phyloP scores from a whole-genome alignment of 345 rosid species.

The Populus davidiana region DNA sequence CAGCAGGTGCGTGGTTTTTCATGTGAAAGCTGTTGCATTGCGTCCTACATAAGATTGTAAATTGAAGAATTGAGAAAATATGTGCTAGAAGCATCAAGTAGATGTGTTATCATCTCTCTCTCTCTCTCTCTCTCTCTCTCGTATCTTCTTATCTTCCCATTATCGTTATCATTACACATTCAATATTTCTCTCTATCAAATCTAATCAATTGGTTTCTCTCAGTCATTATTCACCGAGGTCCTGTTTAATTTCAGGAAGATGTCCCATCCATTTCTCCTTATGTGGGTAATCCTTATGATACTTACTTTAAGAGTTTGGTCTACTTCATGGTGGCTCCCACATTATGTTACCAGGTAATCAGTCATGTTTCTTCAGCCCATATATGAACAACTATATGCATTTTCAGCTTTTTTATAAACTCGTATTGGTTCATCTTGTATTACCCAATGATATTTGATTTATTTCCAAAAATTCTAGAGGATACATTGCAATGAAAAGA shows the following conservation, averaged over 20 bases:
- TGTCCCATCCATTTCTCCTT: slow-evolving; percentile 20
- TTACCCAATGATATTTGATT: neutral
- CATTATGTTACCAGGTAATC: slow-evolving; percentile 93
- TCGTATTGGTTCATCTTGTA: neutral
- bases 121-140: neutral
- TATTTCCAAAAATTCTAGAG: neutral
- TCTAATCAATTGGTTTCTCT: neutral
- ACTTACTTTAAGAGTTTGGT: slow-evolving; percentile 73
- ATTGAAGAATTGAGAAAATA: neutral
- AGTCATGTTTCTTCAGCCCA: neutral
- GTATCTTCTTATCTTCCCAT: neutral
- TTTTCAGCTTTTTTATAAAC: slow-evolving; percentile 1
- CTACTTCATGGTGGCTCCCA: slow-evolving; percentile 97
- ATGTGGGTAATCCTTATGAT: slow-evolving; percentile 39
- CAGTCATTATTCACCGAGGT: slow-evolving; percentile 1
- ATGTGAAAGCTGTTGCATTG: neutral
- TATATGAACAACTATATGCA: neutral
- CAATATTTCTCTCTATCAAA: too few relatives aligned
- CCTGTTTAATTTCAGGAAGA: slow-evolving; percentile 44
- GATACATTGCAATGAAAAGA: neutral
- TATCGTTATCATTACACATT: neutral
- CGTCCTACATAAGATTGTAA: neutral
- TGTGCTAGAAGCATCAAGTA: neutral
- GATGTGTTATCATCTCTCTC: too few relatives aligned
- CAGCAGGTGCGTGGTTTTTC: neutral